Base-by-base conservation (phyloP, 345 rosid species). In the Acer saccharum region DNA sequence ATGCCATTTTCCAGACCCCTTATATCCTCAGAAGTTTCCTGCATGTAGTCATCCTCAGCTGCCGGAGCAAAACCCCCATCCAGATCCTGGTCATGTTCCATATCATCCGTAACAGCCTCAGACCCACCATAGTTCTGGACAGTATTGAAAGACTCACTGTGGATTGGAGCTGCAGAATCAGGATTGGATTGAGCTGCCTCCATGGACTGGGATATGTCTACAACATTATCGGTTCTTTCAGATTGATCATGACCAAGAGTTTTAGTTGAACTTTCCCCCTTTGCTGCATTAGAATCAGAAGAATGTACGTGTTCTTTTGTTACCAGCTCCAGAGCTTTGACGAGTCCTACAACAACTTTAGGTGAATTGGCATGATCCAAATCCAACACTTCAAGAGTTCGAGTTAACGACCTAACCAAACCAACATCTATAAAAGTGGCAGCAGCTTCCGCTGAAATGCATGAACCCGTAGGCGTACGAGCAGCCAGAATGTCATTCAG, bases 21-120 rank as follows among this genome's bases (percentile, higher is more conserved):
- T 35, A 80, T 85, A 79, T 90, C 97, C 83, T 90, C 99, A 27
- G 92, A 83, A 74, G 87, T 88, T 78, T 90, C 99, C 82, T 90
- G 99, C 99, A 92, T 93, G 79, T 85, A 92, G 70, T 95, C 97
- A 76, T 91, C 97, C 86, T 91, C 98, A 29, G 88, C 79, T 74
- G 84, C 84, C 66, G 89, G 87, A 68, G 84, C 86, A 87, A 91
- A 93, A 76, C 93, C 92, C 68, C 79, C 93, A 88, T 90, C 92
- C 73, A 92, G 85, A 82, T 95, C 99, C 84, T 92, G 97, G 72
- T 90, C 99, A 73, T 93, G 98, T 72, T 95, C 99, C 98, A 93
- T 89, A 82, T 95, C 96, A 82, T 93, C 98, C 29, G 91, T 89
- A 80, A 91, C 91, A 83, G 93, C 92, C 84, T 92, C 97, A 72